phyloP scores from a whole-genome alignment of 148 eudicot species.

The Rhododendron williamsianum region DNA sequence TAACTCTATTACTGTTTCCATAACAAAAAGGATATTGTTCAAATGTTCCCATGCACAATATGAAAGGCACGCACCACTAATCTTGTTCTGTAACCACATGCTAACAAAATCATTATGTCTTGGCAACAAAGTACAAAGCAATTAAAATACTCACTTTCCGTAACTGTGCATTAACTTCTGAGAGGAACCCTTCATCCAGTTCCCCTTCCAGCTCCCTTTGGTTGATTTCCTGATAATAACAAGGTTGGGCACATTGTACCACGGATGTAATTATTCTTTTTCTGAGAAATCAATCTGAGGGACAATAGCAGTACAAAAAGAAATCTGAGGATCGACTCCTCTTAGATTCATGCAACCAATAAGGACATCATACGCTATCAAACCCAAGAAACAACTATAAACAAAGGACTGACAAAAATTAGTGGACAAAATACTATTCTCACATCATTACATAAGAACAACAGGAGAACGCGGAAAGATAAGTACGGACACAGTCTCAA shows the following conservation, averaged over 20 bases:
- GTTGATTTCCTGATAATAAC: slow-evolving; percentile 55
- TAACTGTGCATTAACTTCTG: slow-evolving; percentile 94
- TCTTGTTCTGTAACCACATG: neutral
- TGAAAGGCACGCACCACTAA: neutral
- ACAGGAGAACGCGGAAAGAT: neutral
- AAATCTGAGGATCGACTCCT: neutral
- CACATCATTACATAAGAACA: neutral
- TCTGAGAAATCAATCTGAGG: neutral
- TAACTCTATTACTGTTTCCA: neutral
- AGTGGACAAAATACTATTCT: neutral
- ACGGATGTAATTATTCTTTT: neutral
- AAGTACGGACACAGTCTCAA: neutral
- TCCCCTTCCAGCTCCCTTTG: slow-evolving; percentile 90
- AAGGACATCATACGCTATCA: neutral
- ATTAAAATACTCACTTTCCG: slow-evolving; percentile 63
- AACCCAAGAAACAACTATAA: neutral
- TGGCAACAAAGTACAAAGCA: neutral
- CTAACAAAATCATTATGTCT: neutral
- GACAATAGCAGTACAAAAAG: neutral
- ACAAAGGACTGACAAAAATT: neutral
- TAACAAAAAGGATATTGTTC: neutral
- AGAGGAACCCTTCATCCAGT: slow-evolving; percentile 87
- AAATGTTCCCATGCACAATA: neutral
- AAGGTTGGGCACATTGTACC: slow-evolving; percentile 11
- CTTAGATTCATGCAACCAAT: neutral